Evolutionary conservation across 106 monocot genomes (phyloP).

Genomic region (Cymbidium sinense): DNA sequence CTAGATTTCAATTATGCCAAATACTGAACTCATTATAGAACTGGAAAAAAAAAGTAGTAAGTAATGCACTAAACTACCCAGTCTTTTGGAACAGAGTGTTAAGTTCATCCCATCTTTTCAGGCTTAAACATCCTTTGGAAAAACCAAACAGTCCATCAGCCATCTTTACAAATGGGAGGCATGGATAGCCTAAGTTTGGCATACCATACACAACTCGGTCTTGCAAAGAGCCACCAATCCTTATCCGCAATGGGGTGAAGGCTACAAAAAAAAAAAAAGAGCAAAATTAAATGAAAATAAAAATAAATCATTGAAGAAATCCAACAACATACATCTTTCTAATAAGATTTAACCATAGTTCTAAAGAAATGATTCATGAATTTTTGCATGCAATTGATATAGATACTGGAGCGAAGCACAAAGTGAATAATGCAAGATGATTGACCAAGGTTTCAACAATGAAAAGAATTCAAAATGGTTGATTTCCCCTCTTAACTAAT

Average conservation of each 20-base stretch:
- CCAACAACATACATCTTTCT: not conserved
- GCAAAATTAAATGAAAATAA: too few relatives aligned
- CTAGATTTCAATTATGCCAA: too few relatives aligned
- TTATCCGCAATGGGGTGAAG: slow-evolving; percentile 53
- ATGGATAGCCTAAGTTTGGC: slow-evolving; percentile 35
- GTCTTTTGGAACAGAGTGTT: slow-evolving; percentile 60
- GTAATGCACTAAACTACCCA: slow-evolving; percentile 33
- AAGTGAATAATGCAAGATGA: not conserved
- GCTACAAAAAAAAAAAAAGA: slow-evolving; percentile 19
- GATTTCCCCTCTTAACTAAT: not conserved
- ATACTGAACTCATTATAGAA: too few relatives aligned
- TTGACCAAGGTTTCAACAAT: not conserved
- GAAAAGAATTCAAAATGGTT: not conserved
- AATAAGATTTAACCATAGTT: not conserved
- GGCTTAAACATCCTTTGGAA: slow-evolving; percentile 66
- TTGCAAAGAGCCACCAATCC: slow-evolving; percentile 88
- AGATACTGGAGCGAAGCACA: not conserved
- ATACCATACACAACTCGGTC: slow-evolving; percentile 73
- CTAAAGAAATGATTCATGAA: not conserved
- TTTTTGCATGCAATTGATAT: not conserved
- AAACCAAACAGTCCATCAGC: slow-evolving; percentile 71
- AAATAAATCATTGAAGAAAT: not conserved
- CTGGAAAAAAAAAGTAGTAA: too few relatives aligned
- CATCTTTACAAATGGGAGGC: slow-evolving; percentile 41
- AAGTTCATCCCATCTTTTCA: slow-evolving; percentile 74